These are phyloP conservation scores for Penicillium paradoxum DNA, from an alignment of 495 filamentous ascomycete species.

Conservation along the genomic window DNA sequence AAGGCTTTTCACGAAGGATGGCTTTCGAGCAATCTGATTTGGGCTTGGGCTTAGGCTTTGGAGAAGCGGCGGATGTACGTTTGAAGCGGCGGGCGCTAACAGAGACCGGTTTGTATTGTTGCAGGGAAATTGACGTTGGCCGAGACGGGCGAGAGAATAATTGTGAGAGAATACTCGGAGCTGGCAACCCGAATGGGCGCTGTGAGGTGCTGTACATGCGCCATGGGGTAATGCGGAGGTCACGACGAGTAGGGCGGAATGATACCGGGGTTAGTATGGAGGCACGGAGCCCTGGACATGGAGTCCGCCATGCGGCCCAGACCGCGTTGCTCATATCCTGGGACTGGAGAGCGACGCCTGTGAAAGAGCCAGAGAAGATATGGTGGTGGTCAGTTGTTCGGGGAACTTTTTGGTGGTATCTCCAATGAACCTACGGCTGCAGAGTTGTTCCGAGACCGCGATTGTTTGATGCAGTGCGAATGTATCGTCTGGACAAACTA, in stretches of 20 bases:
- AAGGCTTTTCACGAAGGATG: constrained; percentile 18
- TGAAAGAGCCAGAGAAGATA: neutral
- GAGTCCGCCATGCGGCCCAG: constrained; percentile 41
- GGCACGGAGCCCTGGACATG: constrained; percentile 39
- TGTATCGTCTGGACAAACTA: no score
- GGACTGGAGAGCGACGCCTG: constrained; percentile 14
- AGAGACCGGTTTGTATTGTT: neutral
- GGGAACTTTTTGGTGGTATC: constrained; percentile 4
- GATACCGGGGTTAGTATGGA: constrained; percentile 20
- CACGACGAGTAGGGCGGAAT: constrained; percentile 12
- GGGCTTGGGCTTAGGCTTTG: neutral
- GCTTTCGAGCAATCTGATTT: constrained; percentile 6
- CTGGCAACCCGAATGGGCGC: constrained; percentile 12
- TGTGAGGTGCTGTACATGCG: constrained; percentile 13
- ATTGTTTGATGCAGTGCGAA: neutral
- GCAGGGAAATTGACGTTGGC: neutral
- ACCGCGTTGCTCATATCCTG: constrained; percentile 48
- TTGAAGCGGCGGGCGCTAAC: constrained; percentile 19
- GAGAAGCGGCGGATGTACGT: constrained; percentile 13
- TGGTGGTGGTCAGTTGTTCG: constrained; percentile 1
- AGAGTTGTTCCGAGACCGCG: constrained; percentile 15
- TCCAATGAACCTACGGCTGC: constrained; percentile 6
- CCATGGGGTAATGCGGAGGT: constrained; percentile 22
- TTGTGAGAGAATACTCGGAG: neutral
- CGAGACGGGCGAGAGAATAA: neutral